Conservation (phyloP, 1,139 yeast genomes). For the Candida glucosophila region DNA sequence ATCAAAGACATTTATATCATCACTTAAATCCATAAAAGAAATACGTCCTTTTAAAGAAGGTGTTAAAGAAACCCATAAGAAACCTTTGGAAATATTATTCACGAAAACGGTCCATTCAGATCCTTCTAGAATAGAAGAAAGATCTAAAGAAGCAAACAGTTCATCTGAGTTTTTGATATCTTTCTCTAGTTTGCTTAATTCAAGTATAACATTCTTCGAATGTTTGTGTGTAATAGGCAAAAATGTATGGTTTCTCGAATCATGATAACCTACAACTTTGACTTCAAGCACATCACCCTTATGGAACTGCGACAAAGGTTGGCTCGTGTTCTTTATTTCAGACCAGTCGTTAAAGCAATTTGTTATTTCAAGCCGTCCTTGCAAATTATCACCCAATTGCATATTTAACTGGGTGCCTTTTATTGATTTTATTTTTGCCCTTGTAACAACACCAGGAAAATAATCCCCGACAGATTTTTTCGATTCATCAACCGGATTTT, state of each 20-base stretch:
- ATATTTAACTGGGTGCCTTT: constrained; percentile 73
- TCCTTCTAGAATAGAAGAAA: constrained; percentile 36
- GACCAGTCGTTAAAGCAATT: constrained; percentile 51
- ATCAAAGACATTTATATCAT: constrained; percentile 42
- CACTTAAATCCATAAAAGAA: constrained; percentile 56
- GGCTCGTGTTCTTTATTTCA: constrained; percentile 48
- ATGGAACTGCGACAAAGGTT: constrained; percentile 55
- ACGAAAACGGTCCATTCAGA: constrained; percentile 41
- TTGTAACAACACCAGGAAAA: constrained; percentile 51
- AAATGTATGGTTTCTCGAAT: constrained; percentile 60
- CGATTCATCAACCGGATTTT: constrained; percentile 55
- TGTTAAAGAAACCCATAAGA: constrained; percentile 62
- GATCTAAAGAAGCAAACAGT: constrained; percentile 19
- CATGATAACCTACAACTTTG: constrained; percentile 71
- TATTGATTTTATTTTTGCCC: constrained; percentile 53
- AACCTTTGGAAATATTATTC: constrained; percentile 43
- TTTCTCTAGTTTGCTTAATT: constrained; percentile 47
- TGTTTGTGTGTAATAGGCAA: constrained; percentile 56
- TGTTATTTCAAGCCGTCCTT: constrained; percentile 74
- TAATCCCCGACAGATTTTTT: constrained; percentile 43
- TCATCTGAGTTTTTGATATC: constrained; percentile 14
- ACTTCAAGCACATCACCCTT: constrained; percentile 54
- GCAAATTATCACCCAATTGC: constrained; percentile 66
- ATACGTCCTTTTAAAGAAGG: constrained; percentile 65
- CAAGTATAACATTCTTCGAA: constrained; percentile 52